Base-by-base conservation (phyloP, 805 yeast genomes). In the Kurtzmaniella fragi region DNA sequence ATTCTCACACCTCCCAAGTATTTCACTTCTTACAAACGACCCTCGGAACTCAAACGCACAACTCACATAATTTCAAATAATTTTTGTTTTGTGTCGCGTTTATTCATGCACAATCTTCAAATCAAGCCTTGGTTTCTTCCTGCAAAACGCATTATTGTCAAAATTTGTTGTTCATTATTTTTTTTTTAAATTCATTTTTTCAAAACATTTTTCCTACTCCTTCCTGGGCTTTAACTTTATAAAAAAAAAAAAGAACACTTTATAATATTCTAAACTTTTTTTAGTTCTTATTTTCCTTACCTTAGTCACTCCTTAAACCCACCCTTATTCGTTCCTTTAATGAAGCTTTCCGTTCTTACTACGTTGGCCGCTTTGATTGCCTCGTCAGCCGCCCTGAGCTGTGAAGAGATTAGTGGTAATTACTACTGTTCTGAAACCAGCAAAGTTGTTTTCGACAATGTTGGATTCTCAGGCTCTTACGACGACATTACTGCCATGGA, bases 391-490 rank as follows among this genome's bases (percentile, higher is more conserved):
- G 47, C 51, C 27, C 59, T 67, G 34, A 59, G 52, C 20, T 77
- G 83, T 55, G 49, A 65, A 33, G 57, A 62, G 44, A 73, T 71
- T 31, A 74, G 64, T 47, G 96, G 96, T 50, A 87, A 87, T 72
- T 83, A 82, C 73, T 90, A 84, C 78, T 89, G 97, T 70, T 64
- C 76, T 48, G 64, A 77, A 47, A 85, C 85, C 38, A 54, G 65
- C 45, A 90, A 86, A 45, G 72, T 86, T 44, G 67, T 71, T 42
- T 87, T 84, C 71, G 48, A 70, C 34, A 79, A 80, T 50, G 76
- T 93, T 42, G 98, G 98, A 28, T 87, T 73, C 62, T 75, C 93
- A 16, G 96, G 97, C 50, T 66, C 89, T 16, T 93, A 86, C 71
- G 54, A 70, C 52, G 90, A 84, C 50, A 89, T 93, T 49, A 82